phyloP scores from a whole-genome alignment of 1,284 basidiomycete genomes.

The Puccinia novopanici region DNA sequence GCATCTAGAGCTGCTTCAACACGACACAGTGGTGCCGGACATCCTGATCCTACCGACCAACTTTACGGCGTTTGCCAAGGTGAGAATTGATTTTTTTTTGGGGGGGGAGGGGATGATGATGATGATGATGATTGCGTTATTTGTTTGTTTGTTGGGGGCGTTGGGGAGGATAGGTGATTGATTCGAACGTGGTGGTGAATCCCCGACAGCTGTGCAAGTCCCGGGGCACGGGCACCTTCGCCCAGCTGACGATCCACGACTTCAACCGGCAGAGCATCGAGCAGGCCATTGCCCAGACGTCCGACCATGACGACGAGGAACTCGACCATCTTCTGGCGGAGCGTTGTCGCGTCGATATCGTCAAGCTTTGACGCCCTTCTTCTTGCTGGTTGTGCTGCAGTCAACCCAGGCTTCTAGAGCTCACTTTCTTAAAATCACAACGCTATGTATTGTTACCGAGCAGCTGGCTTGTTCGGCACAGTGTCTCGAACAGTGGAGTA shows the following conservation, averaged over 20 bases:
- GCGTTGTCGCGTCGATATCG: conserved; percentile 55
- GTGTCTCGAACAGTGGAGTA: too few species aligned
- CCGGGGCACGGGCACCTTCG: conserved; percentile 63
- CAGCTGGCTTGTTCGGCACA: too few species aligned
- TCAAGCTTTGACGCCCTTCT: conserved; percentile 52
- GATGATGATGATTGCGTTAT: neutral
- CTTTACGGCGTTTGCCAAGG: conserved; percentile 49
- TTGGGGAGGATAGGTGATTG: conserved; percentile 14
- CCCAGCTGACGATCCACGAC: conserved; percentile 56
- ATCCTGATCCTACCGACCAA: conserved; percentile 47
- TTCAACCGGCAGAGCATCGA: conserved; percentile 53
- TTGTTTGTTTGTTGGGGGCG: neutral
- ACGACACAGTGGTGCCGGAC: conserved; percentile 38
- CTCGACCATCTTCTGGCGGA: conserved; percentile 55
- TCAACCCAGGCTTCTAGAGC: neutral
- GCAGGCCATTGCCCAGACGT: neutral
- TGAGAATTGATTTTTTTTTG: neutral
- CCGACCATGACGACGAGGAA: conserved; percentile 50
- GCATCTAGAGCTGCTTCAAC: conserved; percentile 54
- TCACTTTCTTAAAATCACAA: too few species aligned
- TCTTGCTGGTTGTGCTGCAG: neutral
- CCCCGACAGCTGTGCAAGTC: conserved; percentile 63
- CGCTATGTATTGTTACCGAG: too few species aligned
- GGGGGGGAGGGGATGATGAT: too few species aligned
- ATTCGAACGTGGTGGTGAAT: conserved; percentile 40